Evolutionary conservation across 2,329 filamentous ascomycete genomes (phyloP).

Genomic region (Penicillium palitans): DNA sequence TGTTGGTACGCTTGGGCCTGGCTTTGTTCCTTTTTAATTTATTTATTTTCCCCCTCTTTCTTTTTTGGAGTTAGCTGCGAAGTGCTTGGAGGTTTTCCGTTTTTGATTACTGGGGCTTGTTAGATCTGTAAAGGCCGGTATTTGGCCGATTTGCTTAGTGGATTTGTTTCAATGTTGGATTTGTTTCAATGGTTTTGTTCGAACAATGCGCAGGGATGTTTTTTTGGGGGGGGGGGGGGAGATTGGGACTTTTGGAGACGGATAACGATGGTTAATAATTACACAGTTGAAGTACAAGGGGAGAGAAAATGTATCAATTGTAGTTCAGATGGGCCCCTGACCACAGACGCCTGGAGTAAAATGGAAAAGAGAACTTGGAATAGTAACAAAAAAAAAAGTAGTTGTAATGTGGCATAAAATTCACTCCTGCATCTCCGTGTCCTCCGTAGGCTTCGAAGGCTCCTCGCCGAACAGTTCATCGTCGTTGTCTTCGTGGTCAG

Average conservation of each 20-base stretch:
- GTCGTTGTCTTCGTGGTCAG: slow-evolving; percentile 28
- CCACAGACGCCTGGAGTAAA: slow-evolving; percentile 16
- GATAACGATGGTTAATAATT: slow-evolving; percentile 1
- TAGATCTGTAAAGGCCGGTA: background rate
- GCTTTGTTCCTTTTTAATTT: background rate
- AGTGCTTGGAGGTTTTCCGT: background rate
- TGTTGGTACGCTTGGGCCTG: background rate
- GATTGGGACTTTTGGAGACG: too few relatives aligned
- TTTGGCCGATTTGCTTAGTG: background rate
- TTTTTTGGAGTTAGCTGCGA: background rate
- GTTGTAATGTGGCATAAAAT: background rate
- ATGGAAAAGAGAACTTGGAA: slow-evolving; percentile 19
- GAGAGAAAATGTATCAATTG: slow-evolving; percentile 5
- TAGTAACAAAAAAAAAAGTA: slow-evolving; percentile 12
- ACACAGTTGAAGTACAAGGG: background rate
- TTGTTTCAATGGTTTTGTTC: background rate
- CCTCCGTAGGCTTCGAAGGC: slow-evolving; percentile 25
- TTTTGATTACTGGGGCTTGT: background rate
- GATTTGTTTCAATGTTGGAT: background rate
- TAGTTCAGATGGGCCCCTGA: slow-evolving; percentile 5
- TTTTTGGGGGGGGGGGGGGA: background rate
- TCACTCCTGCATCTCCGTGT: slow-evolving; percentile 41
- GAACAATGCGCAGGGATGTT: background rate
- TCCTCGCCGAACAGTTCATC: slow-evolving; percentile 43
- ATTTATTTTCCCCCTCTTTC: background rate